phyloP scores from a whole-genome alignment of 2,329 filamentous ascomycete species.

The Diaporthe citrichinensis region DNA sequence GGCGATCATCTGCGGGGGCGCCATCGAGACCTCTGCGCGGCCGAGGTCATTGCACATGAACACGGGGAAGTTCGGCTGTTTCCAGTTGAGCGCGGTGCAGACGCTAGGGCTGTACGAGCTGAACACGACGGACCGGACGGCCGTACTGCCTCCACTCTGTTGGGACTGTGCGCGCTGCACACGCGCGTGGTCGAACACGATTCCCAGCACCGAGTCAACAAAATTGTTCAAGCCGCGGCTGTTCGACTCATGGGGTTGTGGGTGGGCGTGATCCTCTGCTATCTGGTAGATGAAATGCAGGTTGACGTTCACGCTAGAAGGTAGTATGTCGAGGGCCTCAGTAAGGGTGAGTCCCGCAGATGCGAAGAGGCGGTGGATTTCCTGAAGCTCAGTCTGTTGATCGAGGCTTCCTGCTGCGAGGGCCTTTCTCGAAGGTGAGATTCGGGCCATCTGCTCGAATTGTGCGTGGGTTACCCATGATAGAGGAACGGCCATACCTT shows the following conservation, averaged over 20 bases:
- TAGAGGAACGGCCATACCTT: slow-evolving; percentile 83
- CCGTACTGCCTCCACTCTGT: slow-evolving; percentile 57
- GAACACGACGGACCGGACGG: slow-evolving; percentile 90
- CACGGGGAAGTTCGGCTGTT: slow-evolving; percentile 98
- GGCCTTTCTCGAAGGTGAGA: slow-evolving; percentile 58
- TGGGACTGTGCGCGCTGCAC: slow-evolving; percentile 74
- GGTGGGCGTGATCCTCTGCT: slow-evolving; percentile 76
- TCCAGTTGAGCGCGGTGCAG: slow-evolving; percentile 98
- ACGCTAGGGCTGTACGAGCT: slow-evolving; percentile 92
- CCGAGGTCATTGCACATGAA: slow-evolving; percentile 95
- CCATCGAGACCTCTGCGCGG: slow-evolving; percentile 63
- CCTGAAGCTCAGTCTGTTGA: slow-evolving; percentile 44
- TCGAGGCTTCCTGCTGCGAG: slow-evolving; percentile 68
- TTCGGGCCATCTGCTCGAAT: slow-evolving; percentile 70
- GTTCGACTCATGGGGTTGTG: slow-evolving; percentile 59
- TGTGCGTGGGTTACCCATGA: slow-evolving; percentile 82
- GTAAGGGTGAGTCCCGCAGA: slow-evolving; percentile 84
- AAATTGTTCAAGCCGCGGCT: slow-evolving; percentile 88
- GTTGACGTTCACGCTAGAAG: slow-evolving; percentile 87
- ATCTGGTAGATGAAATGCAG: slow-evolving; percentile 93
- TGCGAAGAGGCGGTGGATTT: slow-evolving; percentile 80
- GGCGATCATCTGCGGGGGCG: slow-evolving; percentile 54
- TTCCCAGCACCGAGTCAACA: slow-evolving; percentile 84
- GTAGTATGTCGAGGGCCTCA: slow-evolving; percentile 82
- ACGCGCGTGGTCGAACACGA: slow-evolving; percentile 93